These are phyloP conservation scores for Cercospora sp. DNA, from an alignment of 2,329 filamentous ascomycete species.

Conservation along the genomic window DNA sequence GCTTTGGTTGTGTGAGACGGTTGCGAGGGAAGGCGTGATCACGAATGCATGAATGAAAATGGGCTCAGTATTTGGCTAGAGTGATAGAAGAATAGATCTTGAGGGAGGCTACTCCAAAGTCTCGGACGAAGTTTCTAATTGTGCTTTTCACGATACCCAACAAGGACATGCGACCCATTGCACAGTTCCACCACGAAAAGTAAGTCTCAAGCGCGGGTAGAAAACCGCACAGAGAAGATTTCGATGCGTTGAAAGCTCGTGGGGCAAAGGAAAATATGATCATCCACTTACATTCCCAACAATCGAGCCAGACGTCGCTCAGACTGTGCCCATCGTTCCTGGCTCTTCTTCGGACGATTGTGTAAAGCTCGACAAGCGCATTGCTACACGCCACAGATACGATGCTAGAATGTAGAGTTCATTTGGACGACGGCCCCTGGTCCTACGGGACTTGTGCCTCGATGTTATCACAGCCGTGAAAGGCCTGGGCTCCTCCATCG, in stretches of 20 bases:
- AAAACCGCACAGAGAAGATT: background rate
- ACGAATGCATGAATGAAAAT: background rate
- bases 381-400: background rate
- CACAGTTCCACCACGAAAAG: background rate
- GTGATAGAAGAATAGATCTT: background rate
- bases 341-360: background rate
- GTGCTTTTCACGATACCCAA: background rate
- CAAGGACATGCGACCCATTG: background rate
- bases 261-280: background rate
- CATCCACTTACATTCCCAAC: background rate
- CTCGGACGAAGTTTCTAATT: background rate
- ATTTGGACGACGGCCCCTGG: background rate
- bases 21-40: background rate
- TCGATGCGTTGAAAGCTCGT: background rate
- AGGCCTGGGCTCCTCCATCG: background rate
- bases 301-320: background rate
- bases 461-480: background rate
- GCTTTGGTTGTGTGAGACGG: slow-evolving; percentile 45
- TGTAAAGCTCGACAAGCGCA: background rate
- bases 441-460: background rate
- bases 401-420: background rate
- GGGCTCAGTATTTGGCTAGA: background rate
- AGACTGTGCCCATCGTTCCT: background rate
- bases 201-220: background rate
- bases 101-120: background rate